These are phyloP conservation scores for Cucumis cinereus DNA, from an alignment of 306 rosid species.

Conservation along the genomic window DNA sequence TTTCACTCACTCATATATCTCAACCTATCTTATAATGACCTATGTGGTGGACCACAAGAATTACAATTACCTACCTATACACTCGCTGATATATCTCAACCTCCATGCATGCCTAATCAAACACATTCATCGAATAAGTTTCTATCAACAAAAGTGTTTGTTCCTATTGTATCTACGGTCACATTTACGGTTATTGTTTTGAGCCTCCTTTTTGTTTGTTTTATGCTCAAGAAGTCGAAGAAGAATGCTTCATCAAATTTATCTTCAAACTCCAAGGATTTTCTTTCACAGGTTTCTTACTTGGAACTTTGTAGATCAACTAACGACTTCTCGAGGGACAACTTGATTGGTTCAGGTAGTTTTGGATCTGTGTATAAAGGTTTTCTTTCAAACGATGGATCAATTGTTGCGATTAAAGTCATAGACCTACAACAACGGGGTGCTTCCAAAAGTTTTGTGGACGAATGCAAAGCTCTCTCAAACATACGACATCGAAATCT, in stretches of 20 bases:
- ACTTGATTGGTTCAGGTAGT: constrained; percentile 26
- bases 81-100: too few relatives aligned
- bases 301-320: constrained; percentile 12
- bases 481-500: constrained; percentile 25
- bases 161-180: not conserved
- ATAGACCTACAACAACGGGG: constrained; percentile 24
- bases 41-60: constrained; percentile 22
- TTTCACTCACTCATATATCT: not conserved
- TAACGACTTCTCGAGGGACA: constrained; percentile 7
- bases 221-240: constrained; percentile 4
- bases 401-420: constrained; percentile 21
- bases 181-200: constrained; percentile 1
- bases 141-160: constrained; percentile 2
- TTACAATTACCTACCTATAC: constrained; percentile 17
- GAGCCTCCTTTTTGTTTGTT: not conserved
- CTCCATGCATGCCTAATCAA: constrained; percentile 4
- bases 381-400: constrained; percentile 7
- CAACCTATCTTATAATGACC: constrained; percentile 21
- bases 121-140: not conserved
- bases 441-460: constrained; percentile 26
- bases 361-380: constrained; percentile 30
- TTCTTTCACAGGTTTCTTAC: constrained; percentile 1
- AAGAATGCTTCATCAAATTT: not conserved
- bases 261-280: not conserved
- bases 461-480: constrained; percentile 25